A percentile compares a stretch with the other conserved stretches of the same genome.
Evolutionary conservation across 2,329 filamentous ascomycete genomes (phyloP).

Genomic region (Bipolaris gigantea): DNA sequence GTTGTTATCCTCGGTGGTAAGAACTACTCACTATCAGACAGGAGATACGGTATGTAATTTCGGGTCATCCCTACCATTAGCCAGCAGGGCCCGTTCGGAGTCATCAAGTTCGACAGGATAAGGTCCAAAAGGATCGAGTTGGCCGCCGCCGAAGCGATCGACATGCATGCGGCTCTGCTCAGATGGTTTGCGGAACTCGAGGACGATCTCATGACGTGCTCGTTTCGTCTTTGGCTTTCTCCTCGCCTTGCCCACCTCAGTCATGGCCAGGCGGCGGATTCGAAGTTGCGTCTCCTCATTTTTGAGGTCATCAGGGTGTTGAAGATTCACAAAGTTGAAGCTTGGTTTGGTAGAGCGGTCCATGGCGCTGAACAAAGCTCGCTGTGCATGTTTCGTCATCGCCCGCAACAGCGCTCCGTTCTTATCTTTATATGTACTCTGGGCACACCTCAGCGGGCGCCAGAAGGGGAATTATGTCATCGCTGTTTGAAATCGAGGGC

Average conservation of each 20-base stretch:
- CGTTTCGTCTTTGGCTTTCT: conserved; percentile 33
- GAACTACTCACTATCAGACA: conserved; percentile 28
- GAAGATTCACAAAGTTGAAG: conserved; percentile 39
- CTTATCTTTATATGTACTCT: conserved; percentile 5
- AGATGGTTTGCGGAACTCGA: conserved; percentile 25
- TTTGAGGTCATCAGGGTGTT: conserved; percentile 38
- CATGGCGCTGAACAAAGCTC: conserved; percentile 16
- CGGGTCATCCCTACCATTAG: conserved; percentile 25
- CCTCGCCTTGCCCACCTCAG: conserved; percentile 33
- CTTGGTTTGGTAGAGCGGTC: conserved; percentile 26
- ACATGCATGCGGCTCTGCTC: conserved; percentile 12
- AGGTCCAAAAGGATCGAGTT: conserved; percentile 28
- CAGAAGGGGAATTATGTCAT: conserved; percentile 11
- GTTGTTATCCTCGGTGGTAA: conserved; percentile 18
- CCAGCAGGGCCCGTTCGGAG: conserved; percentile 24
- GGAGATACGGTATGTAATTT: neutral
- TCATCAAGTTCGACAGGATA: conserved; percentile 35
- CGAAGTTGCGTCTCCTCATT: conserved; percentile 35
- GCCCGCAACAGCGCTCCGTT: neutral
- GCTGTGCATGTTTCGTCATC: neutral
- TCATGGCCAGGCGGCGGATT: conserved; percentile 40
- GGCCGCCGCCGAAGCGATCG: conserved; percentile 25
- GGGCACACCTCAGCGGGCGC: neutral
- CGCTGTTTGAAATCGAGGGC: neutral
- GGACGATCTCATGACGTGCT: conserved; percentile 31